A percentile compares a stretch with the other conserved stretches of the same genome.
phyloP scores from a whole-genome alignment of 2,329 filamentous ascomycete genomes.

The Fusarium avenaceum region DNA sequence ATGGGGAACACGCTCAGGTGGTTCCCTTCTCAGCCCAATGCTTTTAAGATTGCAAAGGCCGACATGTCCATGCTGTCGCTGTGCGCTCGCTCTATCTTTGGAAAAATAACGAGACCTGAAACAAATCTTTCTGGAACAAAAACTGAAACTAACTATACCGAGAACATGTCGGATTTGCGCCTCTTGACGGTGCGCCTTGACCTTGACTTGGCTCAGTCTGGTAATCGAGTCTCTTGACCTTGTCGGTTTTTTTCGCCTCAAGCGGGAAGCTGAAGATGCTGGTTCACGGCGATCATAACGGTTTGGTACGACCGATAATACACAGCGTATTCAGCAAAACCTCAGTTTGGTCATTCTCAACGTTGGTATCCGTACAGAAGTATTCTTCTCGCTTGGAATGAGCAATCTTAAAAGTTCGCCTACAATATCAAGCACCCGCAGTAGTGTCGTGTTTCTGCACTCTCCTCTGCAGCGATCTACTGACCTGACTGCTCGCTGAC shows the following conservation, averaged over 20 bases:
- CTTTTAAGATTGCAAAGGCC: constrained; percentile 26
- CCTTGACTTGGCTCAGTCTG: background rate
- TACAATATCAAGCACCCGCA: constrained; percentile 12
- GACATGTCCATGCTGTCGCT: background rate
- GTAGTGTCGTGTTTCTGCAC: background rate
- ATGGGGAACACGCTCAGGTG: constrained; percentile 8
- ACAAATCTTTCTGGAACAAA: constrained; percentile 32
- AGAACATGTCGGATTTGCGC: constrained; percentile 15
- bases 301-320: background rate
- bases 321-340: background rate
- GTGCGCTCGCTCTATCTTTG: background rate
- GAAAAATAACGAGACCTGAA: constrained; percentile 23
- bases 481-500: constrained; percentile 22
- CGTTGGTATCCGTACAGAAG: background rate
- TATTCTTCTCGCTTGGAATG: background rate
- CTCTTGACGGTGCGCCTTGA: constrained; percentile 6
- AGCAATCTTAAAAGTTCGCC: constrained; percentile 16
- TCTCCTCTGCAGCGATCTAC: background rate
- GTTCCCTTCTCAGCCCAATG: constrained; percentile 17
- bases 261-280: constrained; percentile 20
- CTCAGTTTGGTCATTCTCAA: background rate
- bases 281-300: constrained; percentile 3
- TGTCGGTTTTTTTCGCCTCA: constrained; percentile 6
- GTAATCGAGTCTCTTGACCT: background rate
- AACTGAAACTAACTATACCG: constrained; percentile 29